These are phyloP conservation scores for Beauveria sp. DNA, from an alignment of 2,329 filamentous ascomycete species.

Conservation along the genomic window DNA sequence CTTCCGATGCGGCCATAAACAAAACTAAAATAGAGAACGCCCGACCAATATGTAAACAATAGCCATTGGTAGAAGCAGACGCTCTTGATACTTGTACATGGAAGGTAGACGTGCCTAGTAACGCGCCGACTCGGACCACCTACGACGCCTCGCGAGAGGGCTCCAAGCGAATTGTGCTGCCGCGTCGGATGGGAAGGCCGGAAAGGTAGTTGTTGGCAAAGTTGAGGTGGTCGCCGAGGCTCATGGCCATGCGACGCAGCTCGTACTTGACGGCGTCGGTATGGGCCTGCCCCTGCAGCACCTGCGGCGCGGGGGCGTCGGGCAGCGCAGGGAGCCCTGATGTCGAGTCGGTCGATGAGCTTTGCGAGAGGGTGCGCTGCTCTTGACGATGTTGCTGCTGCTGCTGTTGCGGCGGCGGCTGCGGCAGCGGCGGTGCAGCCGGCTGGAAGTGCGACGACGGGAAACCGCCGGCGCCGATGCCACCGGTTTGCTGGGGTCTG, in stretches of 20 bases:
- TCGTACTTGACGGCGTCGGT: slow-evolving; percentile 43
- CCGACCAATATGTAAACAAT: no score
- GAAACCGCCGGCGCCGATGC: slow-evolving; percentile 13
- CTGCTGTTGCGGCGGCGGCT: slow-evolving; percentile 12
- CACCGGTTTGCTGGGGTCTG: slow-evolving; percentile 13
- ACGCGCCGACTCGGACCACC: no score
- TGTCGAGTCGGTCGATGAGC: slow-evolving; percentile 2
- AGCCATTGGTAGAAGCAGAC: no score
- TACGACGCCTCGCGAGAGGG: slow-evolving; percentile 15
- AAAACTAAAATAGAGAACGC: no score
- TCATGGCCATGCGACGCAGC: slow-evolving; percentile 43
- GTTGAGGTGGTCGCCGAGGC: slow-evolving; percentile 40
- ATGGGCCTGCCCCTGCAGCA: slow-evolving; percentile 48
- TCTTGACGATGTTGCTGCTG: slow-evolving; percentile 17
- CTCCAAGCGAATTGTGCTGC: slow-evolving; percentile 24
- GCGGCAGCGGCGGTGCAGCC: slow-evolving; percentile 14
- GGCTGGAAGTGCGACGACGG: slow-evolving; percentile 12
- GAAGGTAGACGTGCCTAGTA: no score
- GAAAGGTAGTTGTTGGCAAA: slow-evolving; percentile 38
- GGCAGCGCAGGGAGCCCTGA: slow-evolving; percentile 30
- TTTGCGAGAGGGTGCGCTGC: slow-evolving; percentile 14
- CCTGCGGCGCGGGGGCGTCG: slow-evolving; percentile 39
- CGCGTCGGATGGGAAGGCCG: slow-evolving; percentile 29
- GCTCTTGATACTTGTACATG: no score
- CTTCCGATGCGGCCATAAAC: not conserved